Percentiles rank a stretch among this genome's conserved stretches.
phyloP scores from a whole-genome alignment of 306 rosid species.

The Phaseolus lunatus region DNA sequence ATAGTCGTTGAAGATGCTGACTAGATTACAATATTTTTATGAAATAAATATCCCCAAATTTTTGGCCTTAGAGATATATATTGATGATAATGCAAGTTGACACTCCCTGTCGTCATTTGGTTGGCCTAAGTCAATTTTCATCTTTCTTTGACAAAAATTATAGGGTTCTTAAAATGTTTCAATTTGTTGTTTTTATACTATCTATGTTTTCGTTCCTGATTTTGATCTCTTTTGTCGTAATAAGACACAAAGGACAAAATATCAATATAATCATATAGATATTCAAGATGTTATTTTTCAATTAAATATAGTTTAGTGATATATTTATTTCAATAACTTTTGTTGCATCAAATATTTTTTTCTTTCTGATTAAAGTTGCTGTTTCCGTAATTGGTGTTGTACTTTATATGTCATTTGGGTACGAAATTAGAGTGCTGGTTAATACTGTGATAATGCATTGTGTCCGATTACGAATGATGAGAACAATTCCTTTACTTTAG shows the following conservation, averaged over 20 bases:
- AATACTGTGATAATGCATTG: too few relatives aligned
- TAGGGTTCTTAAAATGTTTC: slow-evolving; percentile 8
- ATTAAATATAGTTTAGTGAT: not conserved
- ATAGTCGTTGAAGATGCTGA: slow-evolving; percentile 31
- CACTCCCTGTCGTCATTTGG: slow-evolving; percentile 34
- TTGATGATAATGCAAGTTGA: slow-evolving; percentile 17
- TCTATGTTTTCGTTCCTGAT: not conserved
- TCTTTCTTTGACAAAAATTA: slow-evolving; percentile 8
- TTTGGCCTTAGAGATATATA: not conserved
- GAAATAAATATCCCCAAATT: not conserved
- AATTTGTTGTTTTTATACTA: not conserved
- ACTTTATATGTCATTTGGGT: too few relatives aligned
- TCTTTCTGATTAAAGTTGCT: too few relatives aligned
- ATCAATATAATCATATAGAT: not conserved
- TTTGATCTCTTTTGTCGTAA: not conserved
- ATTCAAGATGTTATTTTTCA: not conserved
- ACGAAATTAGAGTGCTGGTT: too few relatives aligned
- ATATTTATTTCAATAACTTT: not conserved
- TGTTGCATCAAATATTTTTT: too few relatives aligned
- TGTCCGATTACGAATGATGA: too few relatives aligned
- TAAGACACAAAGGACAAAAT: not conserved
- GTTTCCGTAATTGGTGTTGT: too few relatives aligned
- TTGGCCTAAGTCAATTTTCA: slow-evolving; percentile 40
- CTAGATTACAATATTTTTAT: slow-evolving; percentile 30
- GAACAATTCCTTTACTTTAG: too few relatives aligned